Evolutionary conservation across 768 basidiomycete genomes (phyloP).

Genomic region (Botryobasidium botryosum): DNA sequence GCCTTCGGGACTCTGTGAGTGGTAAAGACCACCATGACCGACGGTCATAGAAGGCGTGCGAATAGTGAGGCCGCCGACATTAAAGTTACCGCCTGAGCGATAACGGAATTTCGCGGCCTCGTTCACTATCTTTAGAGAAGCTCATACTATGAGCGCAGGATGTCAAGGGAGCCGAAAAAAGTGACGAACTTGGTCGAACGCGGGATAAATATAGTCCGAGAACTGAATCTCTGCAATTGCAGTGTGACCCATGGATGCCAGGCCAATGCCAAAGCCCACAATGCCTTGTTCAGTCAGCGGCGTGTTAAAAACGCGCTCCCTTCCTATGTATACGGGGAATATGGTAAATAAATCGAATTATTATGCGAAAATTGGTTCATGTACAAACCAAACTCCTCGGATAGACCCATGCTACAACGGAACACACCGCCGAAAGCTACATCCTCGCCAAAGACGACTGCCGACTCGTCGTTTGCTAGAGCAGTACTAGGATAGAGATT

Average conservation of each 20-base stretch:
- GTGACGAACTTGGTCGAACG: constrained; percentile 71
- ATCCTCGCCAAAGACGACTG: constrained; percentile 76
- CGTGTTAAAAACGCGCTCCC: constrained; percentile 90
- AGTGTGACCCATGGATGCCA: constrained; percentile 85
- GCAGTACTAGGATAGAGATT: constrained; percentile 38
- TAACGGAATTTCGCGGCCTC: constrained; percentile 90
- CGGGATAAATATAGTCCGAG: constrained; percentile 81
- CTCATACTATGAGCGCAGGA: background rate
- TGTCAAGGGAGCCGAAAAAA: background rate
- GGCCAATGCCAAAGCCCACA: constrained; percentile 83
- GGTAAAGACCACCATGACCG: constrained; percentile 81
- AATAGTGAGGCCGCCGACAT: constrained; percentile 33
- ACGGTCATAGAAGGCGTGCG: constrained; percentile 52
- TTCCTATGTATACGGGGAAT: constrained; percentile 30
- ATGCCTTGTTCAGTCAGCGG: constrained; percentile 88
- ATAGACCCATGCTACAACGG: constrained; percentile 82
- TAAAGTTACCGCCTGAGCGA: constrained; percentile 69
- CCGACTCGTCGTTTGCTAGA: constrained; percentile 65
- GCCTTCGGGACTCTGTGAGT: constrained; percentile 89
- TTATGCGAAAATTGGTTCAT: background rate
- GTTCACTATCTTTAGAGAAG: constrained; percentile 46
- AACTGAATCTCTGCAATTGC: constrained; percentile 87
- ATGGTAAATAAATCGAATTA: constrained; percentile 3
- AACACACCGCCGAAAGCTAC: constrained; percentile 93
- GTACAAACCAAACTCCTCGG: constrained; percentile 74